Conservation (phyloP, 257 asterid species). For the Primulina huaijiensis region DNA sequence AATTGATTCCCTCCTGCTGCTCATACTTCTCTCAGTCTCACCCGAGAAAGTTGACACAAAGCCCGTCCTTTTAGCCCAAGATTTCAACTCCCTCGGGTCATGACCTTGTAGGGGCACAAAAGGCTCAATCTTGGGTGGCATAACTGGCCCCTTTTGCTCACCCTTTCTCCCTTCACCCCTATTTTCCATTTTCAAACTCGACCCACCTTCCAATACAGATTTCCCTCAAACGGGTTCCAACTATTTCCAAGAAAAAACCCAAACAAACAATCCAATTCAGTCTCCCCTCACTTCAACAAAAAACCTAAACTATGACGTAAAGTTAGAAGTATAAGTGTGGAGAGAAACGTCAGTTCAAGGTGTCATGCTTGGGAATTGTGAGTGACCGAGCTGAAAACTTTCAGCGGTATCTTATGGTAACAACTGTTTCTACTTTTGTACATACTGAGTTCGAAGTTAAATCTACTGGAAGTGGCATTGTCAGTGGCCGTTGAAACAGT, state of each 20-base stretch:
- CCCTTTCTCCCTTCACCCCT: conserved; percentile 45
- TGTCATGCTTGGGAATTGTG: conserved; percentile 24
- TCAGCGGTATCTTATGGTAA: conserved; percentile 25
- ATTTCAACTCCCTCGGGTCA: conserved; percentile 84
- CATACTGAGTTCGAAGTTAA: background rate
- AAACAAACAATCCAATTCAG: conserved; percentile 5
- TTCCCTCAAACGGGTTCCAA: conserved; percentile 36
- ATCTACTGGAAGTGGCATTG: too few relatives aligned
- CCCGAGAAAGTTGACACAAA: conserved; percentile 82
- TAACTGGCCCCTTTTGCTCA: conserved; percentile 43
- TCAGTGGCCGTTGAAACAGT: too few relatives aligned
- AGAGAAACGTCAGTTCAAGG: background rate
- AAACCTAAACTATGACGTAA: conserved; percentile 20
- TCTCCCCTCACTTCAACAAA: conserved; percentile 16
- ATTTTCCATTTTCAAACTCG: conserved; percentile 44
- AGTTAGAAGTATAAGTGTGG: background rate
- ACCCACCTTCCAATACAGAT: conserved; percentile 74
- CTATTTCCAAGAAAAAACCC: background rate
- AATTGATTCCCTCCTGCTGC: conserved; percentile 45
- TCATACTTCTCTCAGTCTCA: conserved; percentile 55
- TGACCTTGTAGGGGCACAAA: conserved; percentile 65
- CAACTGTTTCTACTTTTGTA: conserved; percentile 3
- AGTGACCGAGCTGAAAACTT: conserved; percentile 28
- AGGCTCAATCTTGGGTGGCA: conserved; percentile 64
- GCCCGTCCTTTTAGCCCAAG: conserved; percentile 98